Base-by-base conservation (phyloP, 2,329 filamentous ascomycete species). In the Dactylellina parvicollis region DNA sequence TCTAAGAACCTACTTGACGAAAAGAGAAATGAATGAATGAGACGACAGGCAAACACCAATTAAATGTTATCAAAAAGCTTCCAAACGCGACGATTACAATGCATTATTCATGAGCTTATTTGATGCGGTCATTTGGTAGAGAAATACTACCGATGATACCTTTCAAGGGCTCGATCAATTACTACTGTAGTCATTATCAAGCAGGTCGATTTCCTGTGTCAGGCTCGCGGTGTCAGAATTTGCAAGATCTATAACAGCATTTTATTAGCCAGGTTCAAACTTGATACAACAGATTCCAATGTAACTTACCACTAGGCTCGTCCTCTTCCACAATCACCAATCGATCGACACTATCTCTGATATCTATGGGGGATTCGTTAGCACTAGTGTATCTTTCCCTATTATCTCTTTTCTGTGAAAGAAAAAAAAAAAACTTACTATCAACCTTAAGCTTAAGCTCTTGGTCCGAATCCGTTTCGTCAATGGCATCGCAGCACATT, bases 111-210 rank as follows among this genome's bases (percentile, higher is more conserved):
- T 5, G 42, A 22, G n/a, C n/a, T n/a, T n/a, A n/a, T n/a, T n/a
- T n/a, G n/a, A n/a, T n/a, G n/a, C n/a, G n/a, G n/a, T n/a, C n/a
- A n/a, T n/a, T n/a, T n/a, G n/a, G n/a, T n/a, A n/a, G n/a, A 14
- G 34, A 9, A 38, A 4, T 14, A 32, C 3, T 38, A n/a, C 34
- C 12, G 12, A 36, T 18, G 38, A 56, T 47, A 14, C 0, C n/a
- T 20, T 65, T 22, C 28, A 50, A 18, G 4, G 24, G 16, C 26
- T 24, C 24, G 18, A 34, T 74, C 42, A 74, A 16, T 67, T 69
- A 40, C 70, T 74, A 34, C 62, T 74, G 28, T 74, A 74, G 47
- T 74, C 70, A 28, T 74, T 55, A 42, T 74, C 70, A n/a, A 74
- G 59, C 22, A 73, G 32, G 47, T 73, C 69, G 3, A 74, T 74